Percentiles rank a stretch among this genome's conserved stretches.
Evolutionary conservation across 164 flowering plant species (phyloP).

Genomic region (Aristolochia contorta): DNA sequence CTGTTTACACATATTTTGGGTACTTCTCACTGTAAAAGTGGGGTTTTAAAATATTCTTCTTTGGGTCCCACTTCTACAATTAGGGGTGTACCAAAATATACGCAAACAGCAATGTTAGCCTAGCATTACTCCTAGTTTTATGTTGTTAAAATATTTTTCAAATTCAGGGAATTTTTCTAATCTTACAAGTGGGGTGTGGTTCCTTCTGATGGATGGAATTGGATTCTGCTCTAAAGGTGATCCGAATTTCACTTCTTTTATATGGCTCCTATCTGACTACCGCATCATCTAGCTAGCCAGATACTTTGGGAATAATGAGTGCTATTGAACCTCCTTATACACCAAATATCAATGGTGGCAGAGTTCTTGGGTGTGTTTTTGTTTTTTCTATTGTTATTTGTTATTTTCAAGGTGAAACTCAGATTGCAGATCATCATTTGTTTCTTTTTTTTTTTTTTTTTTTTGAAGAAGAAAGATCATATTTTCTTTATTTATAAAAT

Average conservation of each 20-base stretch:
- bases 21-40: too few species aligned
- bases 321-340: slow-evolving; percentile 99
- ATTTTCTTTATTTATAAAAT: neutral
- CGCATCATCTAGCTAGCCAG: slow-evolving; percentile 98
- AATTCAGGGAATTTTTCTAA: slow-evolving; percentile 77
- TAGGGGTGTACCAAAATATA: too few species aligned
- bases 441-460: too few species aligned
- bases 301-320: slow-evolving; percentile 98
- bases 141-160: slow-evolving; percentile 4
- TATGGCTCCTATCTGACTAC: slow-evolving; percentile 96
- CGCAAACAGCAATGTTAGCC: too few species aligned
- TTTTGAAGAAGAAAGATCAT: too few species aligned
- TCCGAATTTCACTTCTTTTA: slow-evolving; percentile 87
- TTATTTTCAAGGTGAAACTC: neutral
- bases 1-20: too few species aligned
- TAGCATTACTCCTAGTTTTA: too few species aligned
- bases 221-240: slow-evolving; percentile 64
- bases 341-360: slow-evolving; percentile 86
- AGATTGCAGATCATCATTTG: neutral
- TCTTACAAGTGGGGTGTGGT: slow-evolving; percentile 91
- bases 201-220: slow-evolving; percentile 83
- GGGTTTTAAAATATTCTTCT: too few species aligned
- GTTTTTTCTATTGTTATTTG: too few species aligned
- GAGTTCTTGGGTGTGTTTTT: slow-evolving; percentile 65
- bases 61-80: too few species aligned